Evolutionary conservation across 129 eudicot species (phyloP).

Genomic region (Daucus carota): DH1_v3.0 NC_030384.2:28053501-28054000

Average conservation of each 20-base stretch:
- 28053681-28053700: neutral
- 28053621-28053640: slow-evolving; percentile 8
- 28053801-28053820: slow-evolving; percentile 16
- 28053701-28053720: neutral
- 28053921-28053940: neutral
- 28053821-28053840: neutral
- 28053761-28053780: slow-evolving; percentile 28
- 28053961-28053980: slow-evolving; percentile 2
- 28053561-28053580: neutral
- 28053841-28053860: neutral
- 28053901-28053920: neutral
- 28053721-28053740: neutral
- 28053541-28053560: neutral
- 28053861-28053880: neutral
- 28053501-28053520: neutral
- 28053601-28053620: neutral
- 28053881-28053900: neutral
- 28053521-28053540: neutral
- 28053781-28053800: slow-evolving; percentile 23
- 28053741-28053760: slow-evolving; percentile 9
- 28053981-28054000: neutral
- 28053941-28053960: neutral
- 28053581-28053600: neutral
- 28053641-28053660: neutral
- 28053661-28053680: neutral